phyloP scores from a whole-genome alignment of 2,329 filamentous ascomycete genomes.

The Cladophialophora carrionii region DNA sequence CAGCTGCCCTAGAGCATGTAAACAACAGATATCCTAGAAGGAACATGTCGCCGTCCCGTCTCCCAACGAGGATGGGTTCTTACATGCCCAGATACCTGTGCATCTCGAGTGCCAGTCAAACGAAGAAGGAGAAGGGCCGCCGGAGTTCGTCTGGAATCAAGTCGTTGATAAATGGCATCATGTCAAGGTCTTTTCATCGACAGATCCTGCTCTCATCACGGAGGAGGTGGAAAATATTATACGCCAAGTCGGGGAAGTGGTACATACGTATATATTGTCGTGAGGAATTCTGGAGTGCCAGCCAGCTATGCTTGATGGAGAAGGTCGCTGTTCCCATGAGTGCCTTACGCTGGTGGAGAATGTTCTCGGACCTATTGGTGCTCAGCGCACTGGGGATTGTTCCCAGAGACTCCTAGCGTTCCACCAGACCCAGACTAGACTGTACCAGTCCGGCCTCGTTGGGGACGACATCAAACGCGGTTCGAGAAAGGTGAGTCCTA shows the following conservation, averaged over 20 bases:
- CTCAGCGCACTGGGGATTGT: neutral
- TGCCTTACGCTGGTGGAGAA: neutral
- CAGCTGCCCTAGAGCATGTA: neutral
- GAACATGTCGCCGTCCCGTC: neutral
- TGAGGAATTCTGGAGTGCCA: neutral
- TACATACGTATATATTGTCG: neutral
- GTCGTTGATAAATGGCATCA: neutral
- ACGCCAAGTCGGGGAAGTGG: neutral
- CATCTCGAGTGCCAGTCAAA: neutral
- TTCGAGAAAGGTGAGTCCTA: constrained; percentile 1
- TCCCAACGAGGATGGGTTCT: neutral
- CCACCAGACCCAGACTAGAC: neutral
- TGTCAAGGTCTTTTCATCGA: neutral
- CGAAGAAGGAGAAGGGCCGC: neutral
- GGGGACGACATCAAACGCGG: neutral
- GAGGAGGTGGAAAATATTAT: neutral
- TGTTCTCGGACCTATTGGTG: neutral
- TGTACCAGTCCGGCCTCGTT: neutral
- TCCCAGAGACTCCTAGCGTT: neutral
- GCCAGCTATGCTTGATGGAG: neutral
- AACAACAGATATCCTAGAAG: neutral
- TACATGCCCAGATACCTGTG: neutral
- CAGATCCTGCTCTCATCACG: neutral
- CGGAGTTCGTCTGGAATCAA: neutral
- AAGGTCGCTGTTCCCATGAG: neutral